Base-by-base conservation (phyloP, 2,329 filamentous ascomycete genomes). In the Diplodia scrobiculata region DNA sequence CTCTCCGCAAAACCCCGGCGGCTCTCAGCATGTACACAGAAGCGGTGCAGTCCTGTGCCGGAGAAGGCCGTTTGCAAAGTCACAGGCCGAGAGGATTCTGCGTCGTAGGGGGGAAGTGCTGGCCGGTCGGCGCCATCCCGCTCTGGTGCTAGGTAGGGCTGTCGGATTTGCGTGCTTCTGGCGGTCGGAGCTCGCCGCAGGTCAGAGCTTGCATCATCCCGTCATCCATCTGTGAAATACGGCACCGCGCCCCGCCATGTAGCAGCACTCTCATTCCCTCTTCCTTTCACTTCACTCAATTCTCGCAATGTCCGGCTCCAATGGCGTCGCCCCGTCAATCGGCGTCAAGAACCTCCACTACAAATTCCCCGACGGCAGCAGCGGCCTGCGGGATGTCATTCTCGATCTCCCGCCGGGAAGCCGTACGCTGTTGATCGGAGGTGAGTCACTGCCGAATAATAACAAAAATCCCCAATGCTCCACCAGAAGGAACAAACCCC, bases 381-480 rank as follows among this genome's bases (percentile, higher is more conserved):
- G 84, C n/a, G 95, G 94, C 66, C 83, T 99, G 36, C 81, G 84
- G 60, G 80, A 92, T 77, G 85, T 99, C 72, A 83, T 81, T 29
- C 85, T 99, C 65, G 82, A 87, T 68, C 86, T 98, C 27, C 94
- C 95, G 2, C 83, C 91, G 0, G 88, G 90, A 66, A 95, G 91
- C 67, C 90, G 95, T 68, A 97, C 94, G 1, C 86, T 98, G 14
- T 84, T 98, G 48, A 96, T 98, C 74, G 95, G 95, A 73, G 94
- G 86, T 87, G 81, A 75, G 73, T 70, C 60, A 60, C 25, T 7
- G 21, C 14, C n/a, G 41, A n/a, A 2, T 2, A 34, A 34, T 2
- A 34, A 34, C 21, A 34, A 34, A 34, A 34, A 17, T n/a, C 38
- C 19, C 27, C 21, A 48, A 50, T 17, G 13, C 48, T 65, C 25